These are phyloP conservation scores for Blastomyces percursus DNA, from an alignment of 2,329 filamentous ascomycete genomes.

Conservation along the genomic window DNA sequence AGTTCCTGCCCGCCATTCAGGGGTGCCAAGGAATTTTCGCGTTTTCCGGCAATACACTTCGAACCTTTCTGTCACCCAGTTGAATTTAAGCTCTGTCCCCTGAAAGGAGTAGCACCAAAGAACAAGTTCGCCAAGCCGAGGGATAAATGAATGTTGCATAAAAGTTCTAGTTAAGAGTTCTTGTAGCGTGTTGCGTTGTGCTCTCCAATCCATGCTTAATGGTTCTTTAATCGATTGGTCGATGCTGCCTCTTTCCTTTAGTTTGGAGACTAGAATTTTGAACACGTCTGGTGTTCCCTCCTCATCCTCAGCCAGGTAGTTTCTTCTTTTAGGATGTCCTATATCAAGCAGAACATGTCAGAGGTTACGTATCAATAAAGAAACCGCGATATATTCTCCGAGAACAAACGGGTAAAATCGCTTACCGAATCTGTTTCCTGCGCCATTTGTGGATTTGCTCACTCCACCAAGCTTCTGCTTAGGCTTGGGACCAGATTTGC, in stretches of 20 bases:
- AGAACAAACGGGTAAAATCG: background rate
- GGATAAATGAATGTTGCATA: constrained; percentile 41
- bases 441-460: background rate
- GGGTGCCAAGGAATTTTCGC: constrained; percentile 27
- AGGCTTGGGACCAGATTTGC: background rate
- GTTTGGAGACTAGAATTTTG: constrained; percentile 38
- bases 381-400: background rate
- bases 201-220: constrained; percentile 47
- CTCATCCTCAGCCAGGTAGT: constrained; percentile 28
- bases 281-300: constrained; percentile 47
- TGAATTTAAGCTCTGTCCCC: constrained; percentile 27
- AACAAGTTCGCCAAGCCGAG: constrained; percentile 47
- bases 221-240: constrained; percentile 40
- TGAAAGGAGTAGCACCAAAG: constrained; percentile 37
- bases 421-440: background rate
- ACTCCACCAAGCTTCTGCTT: background rate
- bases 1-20: constrained; percentile 48
- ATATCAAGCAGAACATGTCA: background rate
- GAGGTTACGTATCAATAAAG: background rate
- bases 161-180: constrained; percentile 33
- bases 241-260: constrained; percentile 32
- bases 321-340: constrained; percentile 9
- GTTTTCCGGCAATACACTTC: constrained; percentile 27
- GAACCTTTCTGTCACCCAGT: constrained; percentile 21
- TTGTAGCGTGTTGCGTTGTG: constrained; percentile 36